Conservation (phyloP, 345 rosid genomes). For the Ceriops zippeliana region DNA sequence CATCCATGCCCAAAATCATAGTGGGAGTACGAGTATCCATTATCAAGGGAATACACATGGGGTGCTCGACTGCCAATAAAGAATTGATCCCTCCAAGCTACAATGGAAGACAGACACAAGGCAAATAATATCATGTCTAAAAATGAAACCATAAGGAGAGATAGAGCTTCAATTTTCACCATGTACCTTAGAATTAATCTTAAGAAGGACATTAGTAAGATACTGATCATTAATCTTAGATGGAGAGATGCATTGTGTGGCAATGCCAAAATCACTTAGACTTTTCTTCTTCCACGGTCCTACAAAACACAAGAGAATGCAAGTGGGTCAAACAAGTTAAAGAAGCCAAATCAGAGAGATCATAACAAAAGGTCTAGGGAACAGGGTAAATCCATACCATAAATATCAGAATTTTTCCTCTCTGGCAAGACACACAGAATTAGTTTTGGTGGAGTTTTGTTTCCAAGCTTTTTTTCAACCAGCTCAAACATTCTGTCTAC, state of each 20-base stretch:
- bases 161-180: constrained; percentile 14
- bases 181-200: constrained; percentile 81
- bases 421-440: constrained; percentile 79
- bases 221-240: constrained; percentile 67
- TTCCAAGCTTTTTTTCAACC: constrained; percentile 51
- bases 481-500: constrained; percentile 72
- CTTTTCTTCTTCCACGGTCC: constrained; percentile 90
- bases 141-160: constrained; percentile 1
- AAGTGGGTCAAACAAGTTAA: constrained; percentile 8
- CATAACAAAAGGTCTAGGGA: background rate
- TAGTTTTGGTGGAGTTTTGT: constrained; percentile 40
- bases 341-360: background rate
- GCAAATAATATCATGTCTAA: background rate
- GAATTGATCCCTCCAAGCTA: constrained; percentile 97
- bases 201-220: constrained; percentile 80
- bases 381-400: constrained; percentile 45
- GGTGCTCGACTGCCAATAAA: constrained; percentile 59
- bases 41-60: constrained; percentile 50
- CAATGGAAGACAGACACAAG: constrained; percentile 17
- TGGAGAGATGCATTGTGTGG: constrained; percentile 83
- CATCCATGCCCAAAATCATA: constrained; percentile 94
- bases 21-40: constrained; percentile 67
- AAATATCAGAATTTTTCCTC: constrained; percentile 71
- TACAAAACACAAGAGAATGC: constrained; percentile 25
- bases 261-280: constrained; percentile 64